These are phyloP conservation scores for Akanthomyces lecanii DNA, from an alignment of 2,329 filamentous ascomycete species.

Conservation along the genomic window DNA sequence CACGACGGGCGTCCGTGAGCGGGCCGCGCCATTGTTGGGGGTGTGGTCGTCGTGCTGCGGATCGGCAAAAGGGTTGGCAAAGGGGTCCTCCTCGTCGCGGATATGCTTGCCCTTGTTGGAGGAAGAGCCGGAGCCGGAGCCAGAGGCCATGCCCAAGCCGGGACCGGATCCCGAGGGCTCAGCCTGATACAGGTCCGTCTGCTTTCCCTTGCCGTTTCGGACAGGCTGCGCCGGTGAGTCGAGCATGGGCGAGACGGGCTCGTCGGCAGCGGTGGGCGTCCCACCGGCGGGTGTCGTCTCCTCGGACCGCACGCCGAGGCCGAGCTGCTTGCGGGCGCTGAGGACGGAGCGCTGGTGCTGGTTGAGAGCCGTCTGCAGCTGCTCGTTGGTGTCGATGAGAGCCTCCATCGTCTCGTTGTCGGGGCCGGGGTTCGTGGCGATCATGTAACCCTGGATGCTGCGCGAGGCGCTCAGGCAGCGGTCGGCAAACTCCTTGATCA, in stretches of 20 bases:
- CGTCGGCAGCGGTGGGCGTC: neutral
- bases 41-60: constrained; percentile 22
- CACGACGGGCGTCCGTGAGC: neutral
- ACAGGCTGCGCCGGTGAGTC: constrained; percentile 18
- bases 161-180: constrained; percentile 26
- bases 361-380: constrained; percentile 75
- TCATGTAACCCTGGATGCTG: constrained; percentile 83
- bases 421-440: constrained; percentile 69
- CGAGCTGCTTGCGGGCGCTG: constrained; percentile 55
- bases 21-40: neutral
- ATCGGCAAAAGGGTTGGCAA: constrained; percentile 35
- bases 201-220: constrained; percentile 34
- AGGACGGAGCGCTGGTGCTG: constrained; percentile 78
- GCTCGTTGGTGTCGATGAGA: constrained; percentile 91
- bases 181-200: constrained; percentile 19
- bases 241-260: constrained; percentile 5
- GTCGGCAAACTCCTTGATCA: constrained; percentile 87
- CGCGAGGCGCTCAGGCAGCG: constrained; percentile 77
- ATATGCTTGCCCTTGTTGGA: constrained; percentile 16
- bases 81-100: constrained; percentile 23
- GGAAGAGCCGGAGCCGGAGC: constrained; percentile 22
- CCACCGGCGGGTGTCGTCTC: constrained; percentile 25
- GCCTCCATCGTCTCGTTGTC: constrained; percentile 93
- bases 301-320: constrained; percentile 30
- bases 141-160: constrained; percentile 17